Conservation (phyloP, 176 grass and related monocot species). For the Oryza punctata region DNA sequence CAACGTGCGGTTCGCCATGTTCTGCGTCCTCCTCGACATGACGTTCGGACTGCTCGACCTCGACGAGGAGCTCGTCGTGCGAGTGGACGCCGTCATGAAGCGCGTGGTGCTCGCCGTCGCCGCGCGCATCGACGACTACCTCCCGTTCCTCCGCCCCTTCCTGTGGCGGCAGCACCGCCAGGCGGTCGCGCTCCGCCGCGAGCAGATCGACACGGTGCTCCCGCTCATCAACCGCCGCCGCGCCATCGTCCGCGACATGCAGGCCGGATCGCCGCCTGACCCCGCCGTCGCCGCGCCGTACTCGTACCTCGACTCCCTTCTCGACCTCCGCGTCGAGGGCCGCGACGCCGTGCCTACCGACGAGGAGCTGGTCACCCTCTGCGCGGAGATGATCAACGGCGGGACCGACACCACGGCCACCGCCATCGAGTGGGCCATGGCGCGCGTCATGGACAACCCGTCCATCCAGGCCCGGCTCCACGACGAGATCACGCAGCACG, state of each 20-base stretch:
- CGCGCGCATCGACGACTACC: slow-evolving; percentile 89
- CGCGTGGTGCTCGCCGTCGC: slow-evolving; percentile 61
- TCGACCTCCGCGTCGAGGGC: slow-evolving; percentile 66
- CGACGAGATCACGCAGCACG: slow-evolving; percentile 53
- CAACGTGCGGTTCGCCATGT: slow-evolving; percentile 93
- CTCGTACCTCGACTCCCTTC: slow-evolving; percentile 91
- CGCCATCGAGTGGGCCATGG: slow-evolving; percentile 87
- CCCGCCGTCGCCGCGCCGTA: slow-evolving; percentile 61
- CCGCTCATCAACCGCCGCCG: slow-evolving; percentile 77
- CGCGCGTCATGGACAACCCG: slow-evolving; percentile 77
- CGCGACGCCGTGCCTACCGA: slow-evolving; percentile 41
- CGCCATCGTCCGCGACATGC: slow-evolving; percentile 48
- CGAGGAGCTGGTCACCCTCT: slow-evolving; percentile 75
- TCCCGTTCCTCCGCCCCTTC: slow-evolving; percentile 84
- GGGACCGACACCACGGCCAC: slow-evolving; percentile 94
- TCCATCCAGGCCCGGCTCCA: slow-evolving; percentile 63
- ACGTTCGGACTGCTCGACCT: slow-evolving; percentile 87
- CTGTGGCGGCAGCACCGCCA: slow-evolving; percentile 53
- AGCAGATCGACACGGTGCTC: slow-evolving; percentile 68
- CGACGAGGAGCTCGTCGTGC: slow-evolving; percentile 64
- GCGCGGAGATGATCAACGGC: slow-evolving; percentile 83
- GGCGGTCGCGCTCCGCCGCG: slow-evolving; percentile 61
- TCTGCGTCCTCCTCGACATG: slow-evolving; percentile 87
- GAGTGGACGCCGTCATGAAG: slow-evolving; percentile 82
- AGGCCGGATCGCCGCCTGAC: background rate